A percentile compares a stretch with the other conserved stretches of the same genome.
These are phyloP conservation scores for Fusarium anguioides DNA, from an alignment of 2,329 filamentous ascomycete genomes.

Conservation along the genomic window DNA sequence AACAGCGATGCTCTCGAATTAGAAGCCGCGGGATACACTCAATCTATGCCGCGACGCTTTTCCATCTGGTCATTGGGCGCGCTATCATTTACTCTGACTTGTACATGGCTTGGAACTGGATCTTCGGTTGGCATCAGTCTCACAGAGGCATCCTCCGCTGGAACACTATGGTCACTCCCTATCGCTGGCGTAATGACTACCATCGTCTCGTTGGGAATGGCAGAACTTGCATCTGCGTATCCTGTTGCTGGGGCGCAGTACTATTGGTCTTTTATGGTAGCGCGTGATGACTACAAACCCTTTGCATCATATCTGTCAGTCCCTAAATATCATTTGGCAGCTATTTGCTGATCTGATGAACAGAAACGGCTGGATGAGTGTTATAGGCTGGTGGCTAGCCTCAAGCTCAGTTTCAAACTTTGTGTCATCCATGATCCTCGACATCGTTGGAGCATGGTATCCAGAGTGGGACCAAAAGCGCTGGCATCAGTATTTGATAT, in stretches of 20 bases:
- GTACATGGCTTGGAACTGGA: constrained; percentile 48
- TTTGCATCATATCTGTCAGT: constrained; percentile 43
- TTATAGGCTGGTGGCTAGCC: constrained; percentile 39
- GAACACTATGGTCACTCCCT: constrained; percentile 45
- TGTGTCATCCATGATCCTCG: constrained; percentile 38
- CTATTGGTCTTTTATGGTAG: constrained; percentile 45
- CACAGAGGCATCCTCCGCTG: constrained; percentile 42
- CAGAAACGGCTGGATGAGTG: constrained; percentile 38
- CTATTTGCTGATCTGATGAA: fast-evolving
- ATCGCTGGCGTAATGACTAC: constrained; percentile 45
- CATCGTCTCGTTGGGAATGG: constrained; percentile 44
- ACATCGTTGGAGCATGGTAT: constrained; percentile 46
- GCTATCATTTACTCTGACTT: constrained; percentile 47
- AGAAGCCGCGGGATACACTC: constrained; percentile 46
- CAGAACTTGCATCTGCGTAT: constrained; percentile 43
- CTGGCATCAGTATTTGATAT: constrained; percentile 78
- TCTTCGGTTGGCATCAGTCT: constrained; percentile 46
- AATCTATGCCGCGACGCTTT: constrained; percentile 49
- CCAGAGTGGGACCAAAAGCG: constrained; percentile 64
- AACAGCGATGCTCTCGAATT: constrained; percentile 46
- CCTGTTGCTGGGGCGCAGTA: constrained; percentile 46
- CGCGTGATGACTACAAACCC: constrained; percentile 38
- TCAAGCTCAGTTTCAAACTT: constrained; percentile 40
- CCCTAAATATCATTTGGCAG: fast-evolving
- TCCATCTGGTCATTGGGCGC: constrained; percentile 43